phyloP scores from a whole-genome alignment of 2,329 filamentous ascomycete genomes.

The Ophiostoma montium region DNA sequence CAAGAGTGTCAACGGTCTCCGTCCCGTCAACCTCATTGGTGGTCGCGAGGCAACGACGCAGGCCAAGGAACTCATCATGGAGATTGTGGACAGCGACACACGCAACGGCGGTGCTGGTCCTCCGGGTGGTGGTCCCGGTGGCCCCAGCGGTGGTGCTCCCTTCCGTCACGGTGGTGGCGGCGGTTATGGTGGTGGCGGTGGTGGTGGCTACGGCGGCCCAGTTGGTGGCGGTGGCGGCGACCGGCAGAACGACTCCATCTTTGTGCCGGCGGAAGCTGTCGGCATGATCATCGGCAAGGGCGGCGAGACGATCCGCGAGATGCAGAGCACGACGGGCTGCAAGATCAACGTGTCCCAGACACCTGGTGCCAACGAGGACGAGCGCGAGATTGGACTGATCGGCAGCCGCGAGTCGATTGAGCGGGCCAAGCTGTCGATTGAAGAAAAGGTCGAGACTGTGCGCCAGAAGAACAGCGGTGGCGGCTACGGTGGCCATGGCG shows the following conservation, averaged over 20 bases:
- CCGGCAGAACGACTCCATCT: constrained; percentile 71
- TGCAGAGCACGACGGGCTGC: constrained; percentile 77
- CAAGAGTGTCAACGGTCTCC: constrained; percentile 79
- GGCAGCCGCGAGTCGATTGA: constrained; percentile 65
- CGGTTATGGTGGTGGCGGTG: constrained; percentile 14
- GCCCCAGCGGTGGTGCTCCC: constrained; percentile 12
- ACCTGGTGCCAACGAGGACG: constrained; percentile 59
- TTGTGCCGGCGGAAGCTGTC: constrained; percentile 78
- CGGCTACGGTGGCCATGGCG: constrained; percentile 26
- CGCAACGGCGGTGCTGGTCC: constrained; percentile 28
- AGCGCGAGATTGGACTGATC: constrained; percentile 77
- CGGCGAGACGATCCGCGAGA: constrained; percentile 86
- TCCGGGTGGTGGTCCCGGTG: not conserved
- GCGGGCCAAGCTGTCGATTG: constrained; percentile 69
- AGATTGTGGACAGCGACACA: constrained; percentile 87
- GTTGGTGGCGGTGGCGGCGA: constrained; percentile 34
- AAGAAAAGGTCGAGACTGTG: constrained; percentile 84
- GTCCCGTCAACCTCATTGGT: constrained; percentile 83
- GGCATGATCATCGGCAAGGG: constrained; percentile 96
- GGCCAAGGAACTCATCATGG: constrained; percentile 79
- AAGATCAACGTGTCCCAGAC: constrained; percentile 89
- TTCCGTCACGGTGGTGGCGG: constrained; percentile 23
- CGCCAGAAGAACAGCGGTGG: constrained; percentile 39
- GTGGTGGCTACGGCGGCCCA: constrained; percentile 23
- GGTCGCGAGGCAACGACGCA: constrained; percentile 57